Base-by-base conservation (phyloP, 495 filamentous ascomycete genomes). In the Elasticomyces elasticus region DNA sequence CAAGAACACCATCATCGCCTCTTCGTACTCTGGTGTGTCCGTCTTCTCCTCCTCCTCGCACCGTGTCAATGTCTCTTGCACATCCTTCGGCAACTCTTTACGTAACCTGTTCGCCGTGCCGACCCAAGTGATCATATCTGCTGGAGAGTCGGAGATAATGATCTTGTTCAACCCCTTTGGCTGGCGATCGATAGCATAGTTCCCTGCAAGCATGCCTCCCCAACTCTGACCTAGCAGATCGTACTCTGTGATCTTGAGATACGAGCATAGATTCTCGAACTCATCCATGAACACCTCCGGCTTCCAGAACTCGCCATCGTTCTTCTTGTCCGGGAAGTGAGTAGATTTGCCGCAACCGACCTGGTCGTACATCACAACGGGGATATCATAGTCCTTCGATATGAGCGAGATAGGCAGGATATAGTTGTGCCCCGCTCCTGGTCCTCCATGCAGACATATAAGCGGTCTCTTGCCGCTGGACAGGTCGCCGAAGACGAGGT, bases 361-460 rank as follows among this genome's bases (percentile, higher is more conserved):
- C 52, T 79, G 75, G 56, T 79, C 76, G 59, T 80, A 80, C 58
- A 78, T 57, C 19, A 79, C 61, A n/a, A 79, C 60, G 7, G 74
- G 70, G 23, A 64, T 67, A 41, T 37, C 56, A 46, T 72, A 61
- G 27, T 67, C 54, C 26, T 56, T 25, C 28, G 64, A 44, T 12
- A 75, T 59, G 31, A 73, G 67, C 1, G 59, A 56, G 13, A 75
- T 51, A 2, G 72, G 67, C 2, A 65, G 63, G 11, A 76, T 59
- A 60, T 74, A 76, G 11, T 69, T 60, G 54, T 75, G 71, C 17
- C 65, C 61, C 20, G 64, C 67, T 17, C 74, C 74, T 0, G 76
- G 76, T 0, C 74, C 76, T 30, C 74, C 74, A 51, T 77, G 74
- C 5, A 74, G 55, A 15, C 65, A 49, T 22, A 76, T 61, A n/a